A percentile compares a stretch with the other conserved stretches of the same genome.
Conservation (phyloP, 441 rosid genomes). For the Cnidoscolus chayamansa region DNA sequence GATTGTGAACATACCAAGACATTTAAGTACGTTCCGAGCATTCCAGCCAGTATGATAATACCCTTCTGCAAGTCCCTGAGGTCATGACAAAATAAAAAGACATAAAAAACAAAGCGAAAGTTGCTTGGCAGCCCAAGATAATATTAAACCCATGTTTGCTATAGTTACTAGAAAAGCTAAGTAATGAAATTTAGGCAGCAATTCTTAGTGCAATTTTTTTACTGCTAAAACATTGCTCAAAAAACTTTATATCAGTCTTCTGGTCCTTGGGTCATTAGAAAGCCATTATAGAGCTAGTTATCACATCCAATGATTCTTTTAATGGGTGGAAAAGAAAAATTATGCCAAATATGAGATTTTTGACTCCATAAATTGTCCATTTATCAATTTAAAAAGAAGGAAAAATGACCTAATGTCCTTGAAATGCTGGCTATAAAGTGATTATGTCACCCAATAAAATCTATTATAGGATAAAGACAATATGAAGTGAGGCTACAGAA, state of each 20-base stretch:
- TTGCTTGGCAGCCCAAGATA: slow-evolving; percentile 9
- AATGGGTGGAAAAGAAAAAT: not conserved
- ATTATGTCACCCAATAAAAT: not conserved
- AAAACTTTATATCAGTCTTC: slow-evolving; percentile 1
- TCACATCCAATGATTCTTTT: not conserved
- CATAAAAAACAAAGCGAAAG: slow-evolving; percentile 19
- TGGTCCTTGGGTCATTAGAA: not conserved
- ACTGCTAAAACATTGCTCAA: not conserved
- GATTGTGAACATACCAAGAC: slow-evolving; percentile 67
- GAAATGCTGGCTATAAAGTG: not conserved
- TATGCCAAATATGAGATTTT: not conserved
- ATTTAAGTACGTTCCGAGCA: slow-evolving; percentile 80
- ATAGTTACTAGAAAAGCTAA: not conserved
- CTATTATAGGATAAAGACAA: not conserved
- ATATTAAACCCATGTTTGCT: not conserved
- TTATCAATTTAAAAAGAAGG: not conserved
- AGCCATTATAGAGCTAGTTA: not conserved
- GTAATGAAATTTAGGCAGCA: not conserved
- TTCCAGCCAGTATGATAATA: slow-evolving; percentile 75
- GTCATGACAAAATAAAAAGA: slow-evolving; percentile 16
- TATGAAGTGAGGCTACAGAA: not conserved
- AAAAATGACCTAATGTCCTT: not conserved
- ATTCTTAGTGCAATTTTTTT: not conserved
- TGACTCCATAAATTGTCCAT: not conserved
- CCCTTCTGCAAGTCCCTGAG: slow-evolving; percentile 70